Evolutionary conservation across 768 basidiomycete genomes (phyloP).

Genomic region (Boletellus ananas): DNA sequence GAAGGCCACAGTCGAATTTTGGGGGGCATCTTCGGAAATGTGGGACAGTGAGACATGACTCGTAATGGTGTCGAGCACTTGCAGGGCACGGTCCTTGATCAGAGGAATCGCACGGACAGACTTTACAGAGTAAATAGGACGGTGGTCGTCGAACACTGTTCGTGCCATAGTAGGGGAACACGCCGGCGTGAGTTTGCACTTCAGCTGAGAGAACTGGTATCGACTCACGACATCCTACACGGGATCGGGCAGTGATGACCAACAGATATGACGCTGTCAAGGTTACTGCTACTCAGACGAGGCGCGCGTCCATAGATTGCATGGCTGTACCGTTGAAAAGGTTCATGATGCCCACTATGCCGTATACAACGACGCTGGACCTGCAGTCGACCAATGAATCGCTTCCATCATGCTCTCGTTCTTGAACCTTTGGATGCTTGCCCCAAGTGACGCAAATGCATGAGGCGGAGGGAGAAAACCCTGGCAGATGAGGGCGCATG

Average conservation of each 20-base stretch:
- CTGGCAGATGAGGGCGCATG: slow-evolving; percentile 52
- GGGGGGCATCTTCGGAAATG: slow-evolving; percentile 27
- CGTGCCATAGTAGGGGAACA: neutral
- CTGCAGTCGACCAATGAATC: slow-evolving; percentile 48
- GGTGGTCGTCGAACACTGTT: slow-evolving; percentile 61
- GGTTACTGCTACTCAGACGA: slow-evolving; percentile 15
- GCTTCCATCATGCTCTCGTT: slow-evolving; percentile 37
- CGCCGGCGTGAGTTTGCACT: slow-evolving; percentile 6
- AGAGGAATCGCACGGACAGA: slow-evolving; percentile 70
- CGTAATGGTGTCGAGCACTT: slow-evolving; percentile 48
- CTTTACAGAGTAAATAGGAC: slow-evolving; percentile 65
- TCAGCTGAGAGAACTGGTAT: neutral
- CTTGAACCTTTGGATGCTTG: slow-evolving; percentile 51
- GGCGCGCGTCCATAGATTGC: neutral
- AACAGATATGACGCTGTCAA: slow-evolving; percentile 68
- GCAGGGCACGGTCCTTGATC: slow-evolving; percentile 56
- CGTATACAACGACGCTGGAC: slow-evolving; percentile 60
- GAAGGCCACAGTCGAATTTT: slow-evolving; percentile 18
- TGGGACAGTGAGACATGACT: slow-evolving; percentile 51
- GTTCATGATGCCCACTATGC: slow-evolving; percentile 71
- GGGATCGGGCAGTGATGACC: slow-evolving; percentile 59
- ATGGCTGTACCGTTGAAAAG: slow-evolving; percentile 58
- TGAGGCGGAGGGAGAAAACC: slow-evolving; percentile 22
- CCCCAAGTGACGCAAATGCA: slow-evolving; percentile 60
- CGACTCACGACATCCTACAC: slow-evolving; percentile 63